Percentiles rank a stretch among this genome's conserved stretches.
Conservation (phyloP, 768 basidiomycete species). For the Russula olivacea region DNA sequence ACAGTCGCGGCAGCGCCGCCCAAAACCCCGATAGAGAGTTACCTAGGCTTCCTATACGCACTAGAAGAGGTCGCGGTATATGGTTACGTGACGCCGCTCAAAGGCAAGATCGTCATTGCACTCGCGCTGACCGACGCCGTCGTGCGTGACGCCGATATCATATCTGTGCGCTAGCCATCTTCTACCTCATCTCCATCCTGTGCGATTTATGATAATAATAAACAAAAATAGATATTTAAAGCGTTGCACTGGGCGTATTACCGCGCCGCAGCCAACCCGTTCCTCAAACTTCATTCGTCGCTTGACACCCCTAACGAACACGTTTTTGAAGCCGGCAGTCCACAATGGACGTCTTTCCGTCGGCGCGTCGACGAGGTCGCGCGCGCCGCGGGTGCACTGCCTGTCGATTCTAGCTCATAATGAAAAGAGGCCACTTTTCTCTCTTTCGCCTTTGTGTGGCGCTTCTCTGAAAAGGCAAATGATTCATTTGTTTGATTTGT, state of each 20-base stretch:
- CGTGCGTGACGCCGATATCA: conserved; percentile 73
- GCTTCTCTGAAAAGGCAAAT: background rate
- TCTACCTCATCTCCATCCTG: background rate
- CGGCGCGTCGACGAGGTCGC: conserved; percentile 70
- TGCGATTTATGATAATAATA: background rate
- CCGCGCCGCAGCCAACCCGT: conserved; percentile 77
- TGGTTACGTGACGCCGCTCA: conserved; percentile 84
- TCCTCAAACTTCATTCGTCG: conserved; percentile 58
- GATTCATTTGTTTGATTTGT: background rate
- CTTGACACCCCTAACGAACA: conserved; percentile 25
- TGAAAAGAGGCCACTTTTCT: conserved; percentile 1
- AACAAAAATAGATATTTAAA: conserved; percentile 62
- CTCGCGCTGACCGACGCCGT: conserved; percentile 76
- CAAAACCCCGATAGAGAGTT: conserved; percentile 64
- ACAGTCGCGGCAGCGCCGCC: conserved; percentile 37
- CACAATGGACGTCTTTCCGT: conserved; percentile 66
- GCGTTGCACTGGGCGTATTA: conserved; percentile 88
- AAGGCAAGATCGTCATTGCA: conserved; percentile 80
- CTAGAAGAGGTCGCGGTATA: conserved; percentile 93
- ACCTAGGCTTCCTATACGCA: conserved; percentile 80
- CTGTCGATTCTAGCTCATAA: conserved; percentile 14
- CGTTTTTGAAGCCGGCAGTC: conserved; percentile 53
- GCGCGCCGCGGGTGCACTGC: conserved; percentile 45
- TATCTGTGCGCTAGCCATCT: conserved; percentile 45
- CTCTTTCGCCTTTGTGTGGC: background rate